A percentile compares a stretch with the other conserved stretches of the same genome.
Conservation (phyloP, 1,139 yeast species). For the Magnusiomyces magnusii region DNA sequence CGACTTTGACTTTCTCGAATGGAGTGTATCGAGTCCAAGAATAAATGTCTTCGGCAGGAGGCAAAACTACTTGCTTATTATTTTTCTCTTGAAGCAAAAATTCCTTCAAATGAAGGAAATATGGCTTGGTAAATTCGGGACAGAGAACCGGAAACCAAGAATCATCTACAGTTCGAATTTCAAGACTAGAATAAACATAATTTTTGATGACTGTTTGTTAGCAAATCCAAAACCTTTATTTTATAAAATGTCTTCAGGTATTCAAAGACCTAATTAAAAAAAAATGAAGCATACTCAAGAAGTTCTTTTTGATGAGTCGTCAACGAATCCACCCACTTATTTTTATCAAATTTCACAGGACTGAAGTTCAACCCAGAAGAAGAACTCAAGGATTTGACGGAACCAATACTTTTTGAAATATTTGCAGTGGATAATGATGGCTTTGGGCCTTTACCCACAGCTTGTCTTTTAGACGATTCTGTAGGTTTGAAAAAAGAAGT, state of each 20-base stretch:
- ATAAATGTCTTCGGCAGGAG: conserved; percentile 70
- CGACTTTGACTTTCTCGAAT: conserved; percentile 60
- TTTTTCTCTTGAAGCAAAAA: conserved; percentile 41
- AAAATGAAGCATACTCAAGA: conserved; percentile 35
- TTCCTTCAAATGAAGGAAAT: conserved; percentile 64
- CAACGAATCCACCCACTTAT: conserved; percentile 47
- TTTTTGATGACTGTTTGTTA: too few relatives aligned
- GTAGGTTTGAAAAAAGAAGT: conserved; percentile 13
- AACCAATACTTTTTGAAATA: not conserved
- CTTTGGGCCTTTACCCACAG: not conserved
- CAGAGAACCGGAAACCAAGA: conserved; percentile 71
- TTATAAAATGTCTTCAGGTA: too few relatives aligned
- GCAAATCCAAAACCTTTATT: too few relatives aligned
- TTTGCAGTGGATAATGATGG: not conserved
- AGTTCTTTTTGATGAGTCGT: conserved; percentile 47
- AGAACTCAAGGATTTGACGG: not conserved
- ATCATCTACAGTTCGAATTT: conserved; percentile 59
- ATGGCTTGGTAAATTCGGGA: conserved; percentile 73
- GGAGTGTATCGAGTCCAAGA: conserved; percentile 93
- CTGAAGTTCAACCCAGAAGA: not conserved
- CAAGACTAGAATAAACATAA: too few relatives aligned
- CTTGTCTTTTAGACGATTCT: conserved; percentile 11
- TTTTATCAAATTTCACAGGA: conserved; percentile 39
- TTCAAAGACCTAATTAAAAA: too few relatives aligned
- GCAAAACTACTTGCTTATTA: conserved; percentile 51